Conservation (phyloP, 2,329 filamentous ascomycete species). For the Ceratocystis cubensis region DNA sequence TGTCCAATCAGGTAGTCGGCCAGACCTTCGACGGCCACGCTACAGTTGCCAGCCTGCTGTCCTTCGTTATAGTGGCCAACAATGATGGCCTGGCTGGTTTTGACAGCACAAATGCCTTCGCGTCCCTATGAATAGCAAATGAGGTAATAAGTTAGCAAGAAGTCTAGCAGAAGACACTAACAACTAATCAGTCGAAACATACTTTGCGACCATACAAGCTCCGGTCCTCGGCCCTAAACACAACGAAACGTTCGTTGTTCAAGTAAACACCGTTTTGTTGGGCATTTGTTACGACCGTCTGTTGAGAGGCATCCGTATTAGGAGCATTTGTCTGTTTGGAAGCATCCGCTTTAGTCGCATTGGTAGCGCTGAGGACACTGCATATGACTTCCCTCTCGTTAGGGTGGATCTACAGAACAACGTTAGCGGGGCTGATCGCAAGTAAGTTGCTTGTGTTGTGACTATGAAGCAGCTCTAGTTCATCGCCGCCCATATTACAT, state of each 20-base stretch:
- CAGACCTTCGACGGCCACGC: slow-evolving; percentile 67
- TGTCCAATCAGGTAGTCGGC: slow-evolving; percentile 74
- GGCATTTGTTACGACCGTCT: too few species aligned
- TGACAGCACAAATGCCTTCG: slow-evolving; percentile 68
- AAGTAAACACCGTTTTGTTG: slow-evolving; percentile 56
- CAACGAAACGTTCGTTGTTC: slow-evolving; percentile 64
- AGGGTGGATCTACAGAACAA: slow-evolving; percentile 24
- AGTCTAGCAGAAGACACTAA: neutral
- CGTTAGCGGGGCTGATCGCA: neutral
- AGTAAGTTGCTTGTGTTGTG: neutral
- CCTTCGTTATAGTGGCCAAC: slow-evolving; percentile 73
- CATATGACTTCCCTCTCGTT: slow-evolving; percentile 48
- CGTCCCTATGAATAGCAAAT: slow-evolving; percentile 42
- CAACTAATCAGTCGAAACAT: slow-evolving; percentile 25
- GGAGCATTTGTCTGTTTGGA: too few species aligned
- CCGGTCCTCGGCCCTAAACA: slow-evolving; percentile 61
- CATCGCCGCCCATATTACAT: neutral
- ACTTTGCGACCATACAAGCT: slow-evolving; percentile 82
- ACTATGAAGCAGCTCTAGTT: neutral
- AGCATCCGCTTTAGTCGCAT: too few species aligned
- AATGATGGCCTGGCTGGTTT: slow-evolving; percentile 80
- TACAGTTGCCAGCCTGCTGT: slow-evolving; percentile 61
- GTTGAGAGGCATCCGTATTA: too few species aligned
- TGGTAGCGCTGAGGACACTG: slow-evolving; percentile 33
- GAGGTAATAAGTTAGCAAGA: neutral